A percentile compares a stretch with the other conserved stretches of the same genome.
phyloP scores from a whole-genome alignment of 805 yeast genomes.

The Metschnikowia santaceciliae region DNA sequence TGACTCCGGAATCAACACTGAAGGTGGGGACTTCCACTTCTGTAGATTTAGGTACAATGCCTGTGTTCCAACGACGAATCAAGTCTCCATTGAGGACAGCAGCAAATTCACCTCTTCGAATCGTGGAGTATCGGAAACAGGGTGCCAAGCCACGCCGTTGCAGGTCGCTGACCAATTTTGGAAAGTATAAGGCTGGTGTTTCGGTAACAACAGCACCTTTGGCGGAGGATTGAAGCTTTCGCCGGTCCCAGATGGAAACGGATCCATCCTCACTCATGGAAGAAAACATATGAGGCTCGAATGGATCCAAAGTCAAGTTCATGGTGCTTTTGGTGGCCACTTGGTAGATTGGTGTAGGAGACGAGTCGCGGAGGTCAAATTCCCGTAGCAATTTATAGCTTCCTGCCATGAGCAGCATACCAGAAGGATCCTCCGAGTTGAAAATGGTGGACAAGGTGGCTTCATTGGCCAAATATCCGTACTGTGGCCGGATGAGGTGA shows the following conservation, averaged over 20 bases:
- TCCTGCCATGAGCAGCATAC: conserved; percentile 55
- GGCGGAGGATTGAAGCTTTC: conserved; percentile 42
- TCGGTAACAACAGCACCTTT: conserved; percentile 34
- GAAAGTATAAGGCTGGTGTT: conserved; percentile 56
- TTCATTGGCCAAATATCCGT: conserved; percentile 67
- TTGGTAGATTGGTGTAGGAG: conserved; percentile 55
- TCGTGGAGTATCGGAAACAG: conserved; percentile 65
- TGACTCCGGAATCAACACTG: conserved; percentile 7
- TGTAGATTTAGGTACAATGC: conserved; percentile 41
- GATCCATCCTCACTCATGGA: conserved; percentile 83
- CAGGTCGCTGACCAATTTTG: conserved; percentile 54
- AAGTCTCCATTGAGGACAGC: conserved; percentile 75
- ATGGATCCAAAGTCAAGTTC: conserved; percentile 67
- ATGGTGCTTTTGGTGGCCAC: conserved; percentile 70
- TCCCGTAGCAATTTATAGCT: conserved; percentile 75
- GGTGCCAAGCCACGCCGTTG: conserved; percentile 57
- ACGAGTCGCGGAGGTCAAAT: conserved; percentile 63
- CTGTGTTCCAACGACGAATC: conserved; percentile 78
- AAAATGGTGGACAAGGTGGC: conserved; percentile 67
- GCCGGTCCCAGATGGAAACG: conserved; percentile 75
- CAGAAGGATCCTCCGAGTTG: conserved; percentile 23
- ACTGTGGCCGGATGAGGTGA: conserved; percentile 49
- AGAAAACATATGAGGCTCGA: conserved; percentile 61
- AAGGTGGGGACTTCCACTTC: conserved; percentile 10
- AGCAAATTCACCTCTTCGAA: conserved; percentile 67